Evolutionary conservation across 352 stramenopile genomes (phyloP).

Genomic region (Phytophthora ohioensis): DNA sequence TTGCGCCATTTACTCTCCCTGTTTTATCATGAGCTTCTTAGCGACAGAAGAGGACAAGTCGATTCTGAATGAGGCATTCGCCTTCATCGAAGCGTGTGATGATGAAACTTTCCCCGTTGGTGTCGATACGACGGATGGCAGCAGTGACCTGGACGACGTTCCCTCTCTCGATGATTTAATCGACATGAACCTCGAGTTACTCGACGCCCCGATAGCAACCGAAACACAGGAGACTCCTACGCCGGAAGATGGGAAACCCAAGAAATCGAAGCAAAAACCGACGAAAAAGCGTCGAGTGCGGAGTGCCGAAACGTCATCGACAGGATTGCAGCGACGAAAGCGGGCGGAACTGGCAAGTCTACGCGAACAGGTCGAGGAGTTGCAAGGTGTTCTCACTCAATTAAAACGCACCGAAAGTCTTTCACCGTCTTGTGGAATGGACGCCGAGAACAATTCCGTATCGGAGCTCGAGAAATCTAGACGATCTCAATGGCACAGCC

Average conservation of each 20-base stretch:
- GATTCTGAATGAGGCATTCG: conserved; percentile 34
- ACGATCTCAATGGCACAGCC: too few species aligned
- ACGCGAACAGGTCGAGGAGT: too few species aligned
- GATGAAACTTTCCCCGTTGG: neutral
- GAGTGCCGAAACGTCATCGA: conserved; percentile 24
- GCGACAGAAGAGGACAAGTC: conserved; percentile 23
- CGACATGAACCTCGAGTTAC: neutral
- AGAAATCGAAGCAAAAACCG: conserved; percentile 11
- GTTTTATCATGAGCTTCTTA: conserved; percentile 33
- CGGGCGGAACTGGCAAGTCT: too few species aligned
- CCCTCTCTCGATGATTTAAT: conserved; percentile 18
- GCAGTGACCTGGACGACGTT: conserved; percentile 12
- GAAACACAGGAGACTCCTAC: too few species aligned
- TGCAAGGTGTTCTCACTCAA: too few species aligned
- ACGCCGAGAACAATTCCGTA: too few species aligned
- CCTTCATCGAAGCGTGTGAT: conserved; percentile 35
- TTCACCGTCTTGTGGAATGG: too few species aligned
- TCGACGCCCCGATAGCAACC: neutral
- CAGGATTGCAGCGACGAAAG: conserved; percentile 19
- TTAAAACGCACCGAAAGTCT: too few species aligned
- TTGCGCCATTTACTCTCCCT: neutral
- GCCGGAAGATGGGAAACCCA: neutral
- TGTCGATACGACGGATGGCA: conserved; percentile 15
- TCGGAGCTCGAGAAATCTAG: too few species aligned
- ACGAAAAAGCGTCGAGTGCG: conserved; percentile 24